phyloP scores from a whole-genome alignment of 345 rosid genomes.

The Gossypium ekmanianum region DNA sequence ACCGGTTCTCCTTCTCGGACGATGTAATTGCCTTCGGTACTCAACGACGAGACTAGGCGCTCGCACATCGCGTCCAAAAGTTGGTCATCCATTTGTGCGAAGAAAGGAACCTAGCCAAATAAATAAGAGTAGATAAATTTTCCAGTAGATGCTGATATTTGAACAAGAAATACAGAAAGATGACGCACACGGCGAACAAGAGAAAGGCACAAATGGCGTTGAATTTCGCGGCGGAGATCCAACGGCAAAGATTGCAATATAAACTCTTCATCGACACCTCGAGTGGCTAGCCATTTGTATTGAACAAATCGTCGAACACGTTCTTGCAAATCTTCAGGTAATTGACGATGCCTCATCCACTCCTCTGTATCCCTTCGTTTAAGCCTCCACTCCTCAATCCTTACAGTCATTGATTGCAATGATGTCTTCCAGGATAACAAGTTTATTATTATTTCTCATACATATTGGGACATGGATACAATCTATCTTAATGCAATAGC shows the following conservation, averaged over 20 bases:
- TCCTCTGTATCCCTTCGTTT: constrained; percentile 89
- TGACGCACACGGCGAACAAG: constrained; percentile 81
- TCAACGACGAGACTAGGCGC: constrained; percentile 67
- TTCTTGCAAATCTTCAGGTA: constrained; percentile 73
- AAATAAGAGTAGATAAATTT: background rate
- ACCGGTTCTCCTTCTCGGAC: constrained; percentile 87
- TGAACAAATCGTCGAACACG: constrained; percentile 72
- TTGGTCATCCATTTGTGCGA: constrained; percentile 91
- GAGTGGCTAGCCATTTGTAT: constrained; percentile 87
- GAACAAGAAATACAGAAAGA: background rate
- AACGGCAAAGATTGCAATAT: constrained; percentile 64
- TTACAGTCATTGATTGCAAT: constrained; percentile 75
- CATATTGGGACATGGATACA: too few relatives aligned
- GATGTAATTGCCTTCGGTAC: constrained; percentile 65
- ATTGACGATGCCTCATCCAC: constrained; percentile 95
- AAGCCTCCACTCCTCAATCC: constrained; percentile 89
- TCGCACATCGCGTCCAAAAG: constrained; percentile 95
- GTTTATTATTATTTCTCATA: too few relatives aligned
- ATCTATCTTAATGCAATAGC: background rate
- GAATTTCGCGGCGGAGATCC: constrained; percentile 92
- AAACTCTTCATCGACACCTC: constrained; percentile 92
- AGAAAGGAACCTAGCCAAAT: constrained; percentile 71
- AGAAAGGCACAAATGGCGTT: constrained; percentile 79
- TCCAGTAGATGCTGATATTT: too few relatives aligned
- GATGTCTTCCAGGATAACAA: constrained; percentile 52